Evolutionary conservation across 1,284 basidiomycete genomes (phyloP).

Genomic region (Apiotrichum gracile): DNA sequence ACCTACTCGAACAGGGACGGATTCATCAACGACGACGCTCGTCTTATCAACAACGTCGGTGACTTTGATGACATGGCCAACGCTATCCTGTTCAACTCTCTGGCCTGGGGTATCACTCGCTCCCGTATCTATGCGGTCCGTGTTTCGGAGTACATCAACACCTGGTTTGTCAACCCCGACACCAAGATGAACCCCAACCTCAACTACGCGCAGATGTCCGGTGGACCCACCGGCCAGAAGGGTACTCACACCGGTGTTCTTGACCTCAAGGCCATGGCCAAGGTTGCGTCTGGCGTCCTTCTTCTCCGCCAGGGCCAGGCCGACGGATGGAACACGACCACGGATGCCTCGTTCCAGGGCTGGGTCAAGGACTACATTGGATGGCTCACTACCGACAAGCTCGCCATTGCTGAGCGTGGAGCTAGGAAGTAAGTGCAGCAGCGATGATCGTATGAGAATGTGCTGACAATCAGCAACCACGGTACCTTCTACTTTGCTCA

Average conservation of each 20-base stretch:
- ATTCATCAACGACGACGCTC: conserved; percentile 60
- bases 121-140: conserved; percentile 27
- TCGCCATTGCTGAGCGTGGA: conserved; percentile 25
- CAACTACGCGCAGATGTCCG: conserved; percentile 59
- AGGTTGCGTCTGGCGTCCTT: conserved; percentile 21
- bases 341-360: conserved; percentile 13
- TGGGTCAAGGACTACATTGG: conserved; percentile 20
- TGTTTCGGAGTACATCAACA: conserved; percentile 15
- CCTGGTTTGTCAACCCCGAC: conserved; percentile 53
- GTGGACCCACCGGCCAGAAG: conserved; percentile 51
- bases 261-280: conserved; percentile 24
- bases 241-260: conserved; percentile 26
- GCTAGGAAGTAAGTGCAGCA: conserved; percentile 21
- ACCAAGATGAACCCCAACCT: conserved; percentile 65
- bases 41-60: conserved; percentile 54
- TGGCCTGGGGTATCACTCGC: conserved; percentile 54
- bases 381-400: conserved; percentile 18
- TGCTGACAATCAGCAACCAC: conserved; percentile 26
- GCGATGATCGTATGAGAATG: too few species aligned
- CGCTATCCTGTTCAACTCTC: conserved; percentile 58
- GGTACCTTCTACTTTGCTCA: conserved; percentile 38
- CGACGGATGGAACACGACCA: conserved; percentile 15
- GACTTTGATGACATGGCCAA: conserved; percentile 56
- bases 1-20: conserved; percentile 50
- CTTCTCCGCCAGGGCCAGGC: conserved; percentile 17